phyloP scores from a whole-genome alignment of 805 yeast species.

The Metschnikowia cerradonensis region DNA sequence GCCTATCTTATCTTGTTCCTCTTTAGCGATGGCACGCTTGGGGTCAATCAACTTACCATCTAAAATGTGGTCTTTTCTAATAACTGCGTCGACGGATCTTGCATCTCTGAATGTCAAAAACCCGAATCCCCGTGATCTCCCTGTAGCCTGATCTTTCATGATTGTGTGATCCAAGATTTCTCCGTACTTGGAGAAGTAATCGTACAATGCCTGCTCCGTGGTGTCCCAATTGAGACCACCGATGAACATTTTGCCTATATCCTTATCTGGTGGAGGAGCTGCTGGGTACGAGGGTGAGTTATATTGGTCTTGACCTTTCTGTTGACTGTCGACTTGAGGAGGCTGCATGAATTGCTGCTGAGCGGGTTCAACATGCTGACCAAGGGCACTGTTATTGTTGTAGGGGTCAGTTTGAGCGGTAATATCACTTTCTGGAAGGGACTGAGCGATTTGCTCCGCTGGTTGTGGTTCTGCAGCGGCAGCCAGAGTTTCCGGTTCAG shows the following conservation, averaged over 20 bases:
- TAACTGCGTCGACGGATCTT: constrained; percentile 79
- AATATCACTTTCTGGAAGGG: not conserved
- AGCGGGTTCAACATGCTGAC: not conserved
- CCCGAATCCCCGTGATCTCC: constrained; percentile 93
- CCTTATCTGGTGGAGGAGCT: constrained; percentile 33
- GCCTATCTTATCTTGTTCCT: constrained; percentile 95
- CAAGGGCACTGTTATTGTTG: not conserved
- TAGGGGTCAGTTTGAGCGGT: not conserved
- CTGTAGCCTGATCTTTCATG: constrained; percentile 85
- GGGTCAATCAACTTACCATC: constrained; percentile 98
- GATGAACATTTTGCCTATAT: constrained; percentile 87
- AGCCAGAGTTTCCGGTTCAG: not conserved
- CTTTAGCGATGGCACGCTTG: constrained; percentile 94
- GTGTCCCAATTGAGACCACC: constrained; percentile 99
- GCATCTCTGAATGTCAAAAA: constrained; percentile 83
- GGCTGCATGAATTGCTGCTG: not conserved
- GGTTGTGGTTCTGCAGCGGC: not conserved
- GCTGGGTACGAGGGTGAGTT: not conserved
- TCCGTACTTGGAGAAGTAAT: constrained; percentile 84
- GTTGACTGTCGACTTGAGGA: not conserved
- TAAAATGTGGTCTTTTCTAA: constrained; percentile 78
- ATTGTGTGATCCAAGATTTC: constrained; percentile 83
- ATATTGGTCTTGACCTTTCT: not conserved
- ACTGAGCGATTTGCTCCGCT: not conserved
- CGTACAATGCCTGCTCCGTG: constrained; percentile 77